Percentiles rank a stretch among this genome's conserved stretches.
These are phyloP conservation scores for Pseudogymnoascus sp. DNA, from an alignment of 2,329 filamentous ascomycete genomes.

Conservation along the genomic window DNA sequence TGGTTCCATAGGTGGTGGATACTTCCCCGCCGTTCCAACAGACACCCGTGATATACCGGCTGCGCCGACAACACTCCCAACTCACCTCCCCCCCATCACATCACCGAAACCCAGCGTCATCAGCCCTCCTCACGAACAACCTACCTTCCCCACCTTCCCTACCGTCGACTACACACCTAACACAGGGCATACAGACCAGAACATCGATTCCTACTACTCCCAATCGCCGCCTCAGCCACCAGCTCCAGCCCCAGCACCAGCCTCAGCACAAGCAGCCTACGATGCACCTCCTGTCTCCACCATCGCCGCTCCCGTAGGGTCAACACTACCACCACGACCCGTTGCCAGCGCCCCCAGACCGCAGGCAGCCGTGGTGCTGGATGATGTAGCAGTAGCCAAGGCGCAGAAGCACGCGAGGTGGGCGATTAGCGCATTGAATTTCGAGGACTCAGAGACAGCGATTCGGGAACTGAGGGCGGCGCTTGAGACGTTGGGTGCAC, in stretches of 20 bases:
- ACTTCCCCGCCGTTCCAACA: slow-evolving; percentile 44
- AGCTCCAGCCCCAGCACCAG: slow-evolving; percentile 7
- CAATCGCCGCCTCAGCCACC: slow-evolving; percentile 21
- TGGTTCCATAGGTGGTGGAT: slow-evolving; percentile 46
- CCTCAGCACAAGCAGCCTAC: not conserved
- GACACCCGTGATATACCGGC: not conserved
- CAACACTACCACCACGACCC: slow-evolving; percentile 15
- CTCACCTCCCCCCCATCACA: slow-evolving; percentile 13
- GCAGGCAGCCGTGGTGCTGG: slow-evolving; percentile 28
- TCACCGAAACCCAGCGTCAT: not conserved
- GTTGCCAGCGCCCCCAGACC: slow-evolving; percentile 6
- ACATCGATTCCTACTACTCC: slow-evolving; percentile 29
- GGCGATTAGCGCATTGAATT: slow-evolving; percentile 94
- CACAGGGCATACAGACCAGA: slow-evolving; percentile 21
- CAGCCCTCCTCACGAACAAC: slow-evolving; percentile 10
- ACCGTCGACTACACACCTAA: slow-evolving; percentile 27
- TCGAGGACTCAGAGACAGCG: slow-evolving; percentile 88
- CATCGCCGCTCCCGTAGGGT: slow-evolving; percentile 17
- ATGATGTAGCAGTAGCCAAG: slow-evolving; percentile 62
- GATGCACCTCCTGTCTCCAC: slow-evolving; percentile 9
- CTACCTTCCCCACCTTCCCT: slow-evolving; percentile 20
- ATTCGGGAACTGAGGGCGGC: slow-evolving; percentile 76
- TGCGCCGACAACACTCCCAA: slow-evolving; percentile 15
- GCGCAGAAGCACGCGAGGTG: slow-evolving; percentile 95
- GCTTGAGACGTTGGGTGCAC: slow-evolving; percentile 36